Conservation (phyloP, 306 rosid genomes). For the barrel medic (Medicago truncatula) region MtrunA17r5.0-ANR NC_053043.1:44998501-44999000, state of each 20-base stretch:
- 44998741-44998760: conserved; percentile 15
- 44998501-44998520: conserved; percentile 42
- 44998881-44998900: neutral
- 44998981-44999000: too few relatives aligned
- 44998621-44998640: conserved; percentile 45
- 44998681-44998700: conserved; percentile 59
- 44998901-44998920: conserved; percentile 8
- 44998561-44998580: conserved; percentile 26
- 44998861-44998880: conserved; percentile 41
- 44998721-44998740: conserved; percentile 52
- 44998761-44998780: conserved; percentile 35
- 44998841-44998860: conserved; percentile 95
- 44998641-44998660: conserved; percentile 42
- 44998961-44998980: too few relatives aligned
- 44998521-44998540: conserved; percentile 70
- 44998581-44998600: conserved; percentile 47
- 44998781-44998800: conserved; percentile 69
- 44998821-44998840: conserved; percentile 94
- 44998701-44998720: conserved; percentile 47
- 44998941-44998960: too few relatives aligned
- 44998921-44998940: neutral
- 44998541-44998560: conserved; percentile 47
- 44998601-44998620: conserved; percentile 64
- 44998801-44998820: conserved; percentile 94
- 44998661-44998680: conserved; percentile 70